These are phyloP conservation scores for Boletus edulis DNA, from an alignment of 768 basidiomycete species.

Conservation along the genomic window DNA sequence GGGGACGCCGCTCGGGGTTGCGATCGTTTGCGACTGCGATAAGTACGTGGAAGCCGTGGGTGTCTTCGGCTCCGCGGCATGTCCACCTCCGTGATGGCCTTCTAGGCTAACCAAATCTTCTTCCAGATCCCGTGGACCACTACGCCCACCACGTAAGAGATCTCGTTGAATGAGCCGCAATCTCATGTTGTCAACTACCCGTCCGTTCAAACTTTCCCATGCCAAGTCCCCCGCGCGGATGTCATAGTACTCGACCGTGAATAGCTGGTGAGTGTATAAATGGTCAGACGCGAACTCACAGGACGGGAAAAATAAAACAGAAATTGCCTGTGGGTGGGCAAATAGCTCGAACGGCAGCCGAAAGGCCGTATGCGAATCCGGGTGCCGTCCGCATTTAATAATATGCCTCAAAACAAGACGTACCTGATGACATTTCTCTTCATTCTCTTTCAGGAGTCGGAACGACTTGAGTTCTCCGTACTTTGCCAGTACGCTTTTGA, in stretches of 20 bases:
- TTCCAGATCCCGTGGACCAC: slow-evolving; percentile 23
- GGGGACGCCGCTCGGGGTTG: slow-evolving; percentile 22
- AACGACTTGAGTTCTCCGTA: slow-evolving; percentile 33
- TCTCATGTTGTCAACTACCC: slow-evolving; percentile 50
- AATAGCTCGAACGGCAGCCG: slow-evolving; percentile 4
- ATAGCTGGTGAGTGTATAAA: slow-evolving; percentile 33
- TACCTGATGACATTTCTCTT: slow-evolving; percentile 27
- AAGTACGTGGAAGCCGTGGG: slow-evolving; percentile 35
- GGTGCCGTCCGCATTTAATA: background rate
- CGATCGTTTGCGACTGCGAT: slow-evolving; percentile 29
- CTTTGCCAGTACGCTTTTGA: slow-evolving; percentile 29
- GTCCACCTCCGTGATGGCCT: slow-evolving; percentile 31
- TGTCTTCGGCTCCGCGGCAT: slow-evolving; percentile 37
- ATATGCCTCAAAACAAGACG: slow-evolving; percentile 9
- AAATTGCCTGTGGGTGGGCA: slow-evolving; percentile 1
- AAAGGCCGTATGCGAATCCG: slow-evolving; percentile 3
- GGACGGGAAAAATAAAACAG: background rate
- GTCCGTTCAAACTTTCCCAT: slow-evolving; percentile 46
- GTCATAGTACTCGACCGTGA: slow-evolving; percentile 68
- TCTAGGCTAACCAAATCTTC: slow-evolving; percentile 26
- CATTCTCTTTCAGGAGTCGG: slow-evolving; percentile 23
- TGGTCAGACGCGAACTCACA: slow-evolving; percentile 14
- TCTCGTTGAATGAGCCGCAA: slow-evolving; percentile 43
- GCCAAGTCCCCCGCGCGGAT: slow-evolving; percentile 56
- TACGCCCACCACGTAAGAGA: slow-evolving; percentile 18